These are phyloP conservation scores for Talaromyces thailandensis DNA, from an alignment of 495 filamentous ascomycete genomes.

Conservation along the genomic window DNA sequence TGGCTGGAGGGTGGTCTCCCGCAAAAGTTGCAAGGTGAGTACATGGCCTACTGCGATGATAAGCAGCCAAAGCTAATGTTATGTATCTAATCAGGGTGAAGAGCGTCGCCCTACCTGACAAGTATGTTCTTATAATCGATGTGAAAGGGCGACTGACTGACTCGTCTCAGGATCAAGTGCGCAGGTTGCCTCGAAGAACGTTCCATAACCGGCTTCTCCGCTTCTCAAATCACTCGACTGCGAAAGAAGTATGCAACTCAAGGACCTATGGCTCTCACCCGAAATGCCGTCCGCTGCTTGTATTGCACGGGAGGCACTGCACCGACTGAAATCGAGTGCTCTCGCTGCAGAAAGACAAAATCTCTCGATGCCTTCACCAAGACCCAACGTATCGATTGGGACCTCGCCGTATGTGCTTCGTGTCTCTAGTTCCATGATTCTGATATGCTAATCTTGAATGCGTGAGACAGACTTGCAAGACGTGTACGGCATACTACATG, in stretches of 20 bases:
- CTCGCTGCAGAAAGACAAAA: constrained; percentile 38
- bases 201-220: constrained; percentile 38
- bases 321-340: constrained; percentile 28
- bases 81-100: constrained; percentile 15
- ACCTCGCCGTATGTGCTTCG: constrained; percentile 36
- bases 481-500: background rate
- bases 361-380: constrained; percentile 46
- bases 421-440: background rate
- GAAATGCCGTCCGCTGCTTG: constrained; percentile 1
- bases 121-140: constrained; percentile 12
- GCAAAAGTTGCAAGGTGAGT: background rate
- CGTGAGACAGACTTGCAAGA: constrained; percentile 28
- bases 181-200: constrained; percentile 22
- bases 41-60: background rate
- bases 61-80: background rate
- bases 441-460: constrained; percentile 24
- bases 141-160: constrained; percentile 6
- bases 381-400: constrained; percentile 37
- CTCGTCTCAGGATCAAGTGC: constrained; percentile 36
- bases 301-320: constrained; percentile 12
- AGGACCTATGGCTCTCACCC: constrained; percentile 9
- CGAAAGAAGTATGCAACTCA: constrained; percentile 12
- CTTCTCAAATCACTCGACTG: constrained; percentile 25
- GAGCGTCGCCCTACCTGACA: constrained; percentile 16
- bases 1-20: constrained; percentile 1